Evolutionary conservation across 1,284 basidiomycete species (phyloP).

Genomic region (Afroboletus lepidellus): DNA sequence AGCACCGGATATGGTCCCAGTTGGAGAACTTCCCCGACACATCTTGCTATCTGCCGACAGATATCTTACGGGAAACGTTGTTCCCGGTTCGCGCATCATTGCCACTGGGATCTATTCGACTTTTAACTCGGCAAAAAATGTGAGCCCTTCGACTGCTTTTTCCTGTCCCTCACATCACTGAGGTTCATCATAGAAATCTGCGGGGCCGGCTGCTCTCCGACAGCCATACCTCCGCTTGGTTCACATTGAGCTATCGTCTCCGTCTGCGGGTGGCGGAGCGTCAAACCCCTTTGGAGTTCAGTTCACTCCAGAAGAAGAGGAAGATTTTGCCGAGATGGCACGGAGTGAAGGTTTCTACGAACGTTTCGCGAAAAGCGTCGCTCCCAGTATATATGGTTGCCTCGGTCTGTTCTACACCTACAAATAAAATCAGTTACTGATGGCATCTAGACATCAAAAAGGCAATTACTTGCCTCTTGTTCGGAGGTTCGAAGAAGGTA

Average conservation of each 20-base stretch:
- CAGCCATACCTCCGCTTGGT: constrained; percentile 94
- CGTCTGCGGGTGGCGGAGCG: constrained; percentile 63
- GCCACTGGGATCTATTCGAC: constrained; percentile 98
- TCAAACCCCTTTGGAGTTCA: constrained; percentile 79
- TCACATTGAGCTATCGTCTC: constrained; percentile 86
- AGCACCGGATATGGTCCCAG: constrained; percentile 99
- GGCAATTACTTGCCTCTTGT: constrained; percentile 90
- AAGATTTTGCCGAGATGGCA: constrained; percentile 90
- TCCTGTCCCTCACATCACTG: not conserved
- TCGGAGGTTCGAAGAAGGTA: constrained; percentile 98
- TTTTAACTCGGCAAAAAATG: constrained; percentile 83
- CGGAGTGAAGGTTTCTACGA: constrained; percentile 92
- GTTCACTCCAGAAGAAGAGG: constrained; percentile 95
- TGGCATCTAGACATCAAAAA: constrained; percentile 88
- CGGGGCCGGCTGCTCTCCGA: constrained; percentile 80
- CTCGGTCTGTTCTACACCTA: constrained; percentile 55
- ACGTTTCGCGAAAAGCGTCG: constrained; percentile 91
- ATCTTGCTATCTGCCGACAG: constrained; percentile 92
- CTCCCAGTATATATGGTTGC: constrained; percentile 96
- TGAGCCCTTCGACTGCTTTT: constrained; percentile 36
- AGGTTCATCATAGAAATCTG: constrained; percentile 58
- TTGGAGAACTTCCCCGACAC: constrained; percentile 96
- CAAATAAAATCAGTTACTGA: constrained; percentile 3
- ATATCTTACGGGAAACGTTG: constrained; percentile 86
- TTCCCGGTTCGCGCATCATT: constrained; percentile 92